These are phyloP conservation scores for Clonostachys solani DNA, from an alignment of 2,329 filamentous ascomycete genomes.

Conservation along the genomic window DNA sequence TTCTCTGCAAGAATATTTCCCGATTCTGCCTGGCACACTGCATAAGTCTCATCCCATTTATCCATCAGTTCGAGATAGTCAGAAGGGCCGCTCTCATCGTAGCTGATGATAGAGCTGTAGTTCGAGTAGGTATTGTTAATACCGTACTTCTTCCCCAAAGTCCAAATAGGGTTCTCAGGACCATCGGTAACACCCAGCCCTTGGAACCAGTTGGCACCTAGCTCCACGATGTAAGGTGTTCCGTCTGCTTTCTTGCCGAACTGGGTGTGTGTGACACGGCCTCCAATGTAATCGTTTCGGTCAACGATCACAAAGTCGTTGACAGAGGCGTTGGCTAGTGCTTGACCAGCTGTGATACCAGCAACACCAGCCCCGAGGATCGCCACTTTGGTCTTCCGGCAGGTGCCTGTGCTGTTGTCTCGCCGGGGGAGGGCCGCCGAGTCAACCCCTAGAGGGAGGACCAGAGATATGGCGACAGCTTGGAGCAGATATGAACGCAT, in stretches of 20 bases:
- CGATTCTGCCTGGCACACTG: slow-evolving; percentile 38
- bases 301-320: slow-evolving; percentile 63
- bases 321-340: slow-evolving; percentile 55
- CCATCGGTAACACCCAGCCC: slow-evolving; percentile 10
- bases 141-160: slow-evolving; percentile 53
- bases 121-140: slow-evolving; percentile 39
- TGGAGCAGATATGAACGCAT: too few species aligned
- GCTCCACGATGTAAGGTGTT: slow-evolving; percentile 52
- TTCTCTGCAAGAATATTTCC: slow-evolving; percentile 49
- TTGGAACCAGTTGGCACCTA: slow-evolving; percentile 62
- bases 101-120: slow-evolving; percentile 49
- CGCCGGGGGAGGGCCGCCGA: too few species aligned
- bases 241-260: slow-evolving; percentile 49
- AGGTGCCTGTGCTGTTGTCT: slow-evolving; percentile 3
- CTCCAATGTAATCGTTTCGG: slow-evolving; percentile 57
- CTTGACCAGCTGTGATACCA: slow-evolving; percentile 61
- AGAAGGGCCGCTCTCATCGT: slow-evolving; percentile 44
- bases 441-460: too few species aligned
- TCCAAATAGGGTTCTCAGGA: slow-evolving; percentile 59
- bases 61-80: slow-evolving; percentile 44
- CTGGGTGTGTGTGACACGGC: slow-evolving; percentile 50
- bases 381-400: slow-evolving; percentile 29
- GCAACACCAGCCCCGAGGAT: slow-evolving; percentile 55
- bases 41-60: slow-evolving; percentile 39
- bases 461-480: too few species aligned